Evolutionary conservation across 177 flowering plant genomes (phyloP).

Genomic region (Vitis hybrid): DNA sequence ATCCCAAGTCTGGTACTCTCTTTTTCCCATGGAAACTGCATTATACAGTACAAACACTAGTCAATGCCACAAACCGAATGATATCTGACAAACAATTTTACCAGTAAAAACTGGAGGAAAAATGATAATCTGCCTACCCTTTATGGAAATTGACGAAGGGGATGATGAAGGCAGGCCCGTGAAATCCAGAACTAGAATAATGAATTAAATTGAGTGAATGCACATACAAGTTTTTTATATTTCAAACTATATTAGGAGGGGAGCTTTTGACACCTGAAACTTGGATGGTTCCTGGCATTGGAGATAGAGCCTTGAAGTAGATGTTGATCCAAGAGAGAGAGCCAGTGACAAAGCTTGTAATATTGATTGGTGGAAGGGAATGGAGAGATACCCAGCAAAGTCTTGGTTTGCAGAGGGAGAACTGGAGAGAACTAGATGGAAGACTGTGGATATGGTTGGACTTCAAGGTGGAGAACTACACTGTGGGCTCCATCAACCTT

Average conservation of each 20-base stretch:
- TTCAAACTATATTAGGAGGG: conserved; percentile 9
- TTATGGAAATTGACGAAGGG: conserved; percentile 43
- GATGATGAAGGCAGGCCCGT: conserved; percentile 44
- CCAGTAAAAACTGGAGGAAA: neutral
- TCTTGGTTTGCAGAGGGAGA: conserved; percentile 1
- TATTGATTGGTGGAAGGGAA: neutral
- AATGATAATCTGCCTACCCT: conserved; percentile 32
- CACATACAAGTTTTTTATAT: neutral
- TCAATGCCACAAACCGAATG: neutral
- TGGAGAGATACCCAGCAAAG: neutral
- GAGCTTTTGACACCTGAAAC: conserved; percentile 64
- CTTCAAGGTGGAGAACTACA: conserved; percentile 8
- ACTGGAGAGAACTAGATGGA: conserved; percentile 11
- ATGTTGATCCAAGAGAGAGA: neutral
- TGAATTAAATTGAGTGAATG: conserved; percentile 7
- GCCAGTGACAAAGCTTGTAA: neutral
- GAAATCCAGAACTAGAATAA: conserved; percentile 57
- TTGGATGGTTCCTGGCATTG: conserved; percentile 88
- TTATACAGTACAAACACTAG: neutral
- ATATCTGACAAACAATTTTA: neutral
- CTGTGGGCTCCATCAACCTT: conserved; percentile 19
- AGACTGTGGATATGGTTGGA: conserved; percentile 23
- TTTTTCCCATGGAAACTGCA: conserved; percentile 85
- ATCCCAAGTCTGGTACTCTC: conserved; percentile 50
- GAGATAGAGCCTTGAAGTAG: conserved; percentile 2